A percentile compares a stretch with the other conserved stretches of the same genome.
Evolutionary conservation across 768 basidiomycete species (phyloP).

Genomic region (Podaxis sp.): DNA sequence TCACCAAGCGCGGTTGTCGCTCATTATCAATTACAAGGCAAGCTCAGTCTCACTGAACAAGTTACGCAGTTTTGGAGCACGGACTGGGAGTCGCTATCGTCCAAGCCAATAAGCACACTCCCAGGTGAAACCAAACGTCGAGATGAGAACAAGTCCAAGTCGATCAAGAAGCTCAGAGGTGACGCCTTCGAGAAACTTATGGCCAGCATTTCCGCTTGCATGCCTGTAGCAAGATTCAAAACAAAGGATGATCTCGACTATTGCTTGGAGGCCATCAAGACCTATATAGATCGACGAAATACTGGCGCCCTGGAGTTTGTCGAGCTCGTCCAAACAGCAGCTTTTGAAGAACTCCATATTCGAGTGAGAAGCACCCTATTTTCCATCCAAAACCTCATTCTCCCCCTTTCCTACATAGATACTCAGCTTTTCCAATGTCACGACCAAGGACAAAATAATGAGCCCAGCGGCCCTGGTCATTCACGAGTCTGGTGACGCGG

Average conservation of each 20-base stretch:
- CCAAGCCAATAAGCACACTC: not conserved
- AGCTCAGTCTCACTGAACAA: not conserved
- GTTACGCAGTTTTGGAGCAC: not conserved
- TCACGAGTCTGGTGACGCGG: not conserved
- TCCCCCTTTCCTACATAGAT: not conserved
- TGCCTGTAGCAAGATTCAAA: not conserved
- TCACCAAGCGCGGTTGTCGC: not conserved
- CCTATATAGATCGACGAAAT: not conserved
- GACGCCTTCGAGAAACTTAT: not conserved
- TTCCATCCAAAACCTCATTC: not conserved
- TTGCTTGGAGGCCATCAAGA: not conserved
- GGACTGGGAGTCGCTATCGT: not conserved
- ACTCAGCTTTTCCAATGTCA: not conserved
- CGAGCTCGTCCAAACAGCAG: not conserved
- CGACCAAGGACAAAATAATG: not conserved
- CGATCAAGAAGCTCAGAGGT: not conserved
- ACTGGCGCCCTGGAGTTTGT: not conserved
- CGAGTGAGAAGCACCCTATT: not conserved
- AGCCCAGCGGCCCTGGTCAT: not conserved
- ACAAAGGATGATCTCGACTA: not conserved
- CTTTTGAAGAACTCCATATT: not conserved
- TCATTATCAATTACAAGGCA: not conserved
- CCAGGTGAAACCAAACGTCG: not conserved
- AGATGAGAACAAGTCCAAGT: not conserved
- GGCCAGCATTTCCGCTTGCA: not conserved